A percentile compares a stretch with the other conserved stretches of the same genome.
Conservation (phyloP, 352 stramenopile species). For the Phytophthora colocasiae region DNA sequence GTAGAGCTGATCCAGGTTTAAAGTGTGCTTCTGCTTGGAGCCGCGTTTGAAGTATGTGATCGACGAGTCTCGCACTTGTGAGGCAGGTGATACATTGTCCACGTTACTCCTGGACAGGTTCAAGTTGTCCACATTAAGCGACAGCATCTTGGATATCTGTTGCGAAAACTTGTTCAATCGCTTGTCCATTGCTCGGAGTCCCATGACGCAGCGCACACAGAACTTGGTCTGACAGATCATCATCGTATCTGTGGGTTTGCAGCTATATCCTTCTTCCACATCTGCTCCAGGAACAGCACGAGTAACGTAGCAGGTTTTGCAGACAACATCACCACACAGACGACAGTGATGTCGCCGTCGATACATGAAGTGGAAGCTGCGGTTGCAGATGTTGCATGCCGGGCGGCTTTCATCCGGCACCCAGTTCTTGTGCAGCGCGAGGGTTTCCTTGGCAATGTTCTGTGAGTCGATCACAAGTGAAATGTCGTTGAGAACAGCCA, state of each 20-base stretch:
- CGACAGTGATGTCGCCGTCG: slow-evolving; percentile 58
- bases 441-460: slow-evolving; percentile 52
- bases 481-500: slow-evolving; percentile 59
- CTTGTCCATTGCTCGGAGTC: slow-evolving; percentile 49
- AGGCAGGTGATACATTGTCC: slow-evolving; percentile 1
- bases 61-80: slow-evolving; percentile 20
- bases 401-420: slow-evolving; percentile 42
- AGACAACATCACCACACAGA: slow-evolving; percentile 61
- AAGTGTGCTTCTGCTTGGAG: slow-evolving; percentile 33
- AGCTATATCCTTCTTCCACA: slow-evolving; percentile 14
- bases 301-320: slow-evolving; percentile 55
- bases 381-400: slow-evolving; percentile 42
- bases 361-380: slow-evolving; percentile 40
- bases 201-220: slow-evolving; percentile 61
- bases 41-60: slow-evolving; percentile 45
- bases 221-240: slow-evolving; percentile 60
- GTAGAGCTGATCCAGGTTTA: slow-evolving; percentile 45
- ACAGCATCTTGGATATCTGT: slow-evolving; percentile 44
- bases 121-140: slow-evolving; percentile 11
- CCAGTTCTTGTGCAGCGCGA: slow-evolving; percentile 42
- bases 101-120: slow-evolving; percentile 16
- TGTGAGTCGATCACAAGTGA: slow-evolving; percentile 63
- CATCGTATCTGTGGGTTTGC: slow-evolving; percentile 2
- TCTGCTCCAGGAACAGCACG: slow-evolving; percentile 37
- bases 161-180: slow-evolving; percentile 38